A percentile compares a stretch with the other conserved stretches of the same genome.
Evolutionary conservation across 192 early-diverging fungal genomes (phyloP).

Genomic region (Obelidium mucronatum): DNA sequence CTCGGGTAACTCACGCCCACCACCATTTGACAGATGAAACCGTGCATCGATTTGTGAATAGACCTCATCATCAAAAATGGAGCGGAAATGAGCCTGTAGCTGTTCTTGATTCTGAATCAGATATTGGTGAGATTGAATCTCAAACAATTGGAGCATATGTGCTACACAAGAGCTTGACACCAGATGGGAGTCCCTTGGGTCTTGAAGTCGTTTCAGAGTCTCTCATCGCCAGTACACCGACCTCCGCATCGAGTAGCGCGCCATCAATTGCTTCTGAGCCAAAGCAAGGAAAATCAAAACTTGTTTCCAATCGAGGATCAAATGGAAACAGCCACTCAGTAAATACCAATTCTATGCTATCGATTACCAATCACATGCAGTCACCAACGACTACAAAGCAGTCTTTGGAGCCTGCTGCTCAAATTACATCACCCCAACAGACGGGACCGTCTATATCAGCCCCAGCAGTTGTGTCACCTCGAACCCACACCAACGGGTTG

Average conservation of each 20-base stretch:
- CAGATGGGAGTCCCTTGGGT: conserved; percentile 20
- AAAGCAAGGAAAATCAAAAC: not conserved
- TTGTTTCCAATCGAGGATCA: not conserved
- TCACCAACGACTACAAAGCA: not conserved
- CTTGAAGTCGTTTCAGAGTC: conserved; percentile 26
- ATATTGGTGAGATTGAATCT: conserved; percentile 37
- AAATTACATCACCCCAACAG: not conserved
- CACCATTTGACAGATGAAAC: conserved; percentile 22
- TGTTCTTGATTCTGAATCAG: conserved; percentile 29
- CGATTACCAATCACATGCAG: not conserved
- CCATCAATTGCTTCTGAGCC: not conserved
- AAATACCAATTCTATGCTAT: not conserved
- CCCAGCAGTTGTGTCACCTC: not conserved
- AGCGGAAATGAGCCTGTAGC: conserved; percentile 48
- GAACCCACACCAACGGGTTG: not conserved
- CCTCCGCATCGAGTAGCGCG: not conserved
- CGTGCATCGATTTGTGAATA: conserved; percentile 27
- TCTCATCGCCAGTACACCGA: not conserved
- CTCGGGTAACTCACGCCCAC: not conserved
- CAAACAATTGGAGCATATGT: conserved; percentile 45
- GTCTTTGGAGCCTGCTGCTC: not conserved
- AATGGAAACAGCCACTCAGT: not conserved
- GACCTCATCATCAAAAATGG: conserved; percentile 57
- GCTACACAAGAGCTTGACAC: conserved; percentile 46
- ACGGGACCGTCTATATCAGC: not conserved